Evolutionary conservation across 2,329 filamentous ascomycete genomes (phyloP), one percentile per base, ranked within the genome.

Genomic region (Talaromyces sp.): DNA sequence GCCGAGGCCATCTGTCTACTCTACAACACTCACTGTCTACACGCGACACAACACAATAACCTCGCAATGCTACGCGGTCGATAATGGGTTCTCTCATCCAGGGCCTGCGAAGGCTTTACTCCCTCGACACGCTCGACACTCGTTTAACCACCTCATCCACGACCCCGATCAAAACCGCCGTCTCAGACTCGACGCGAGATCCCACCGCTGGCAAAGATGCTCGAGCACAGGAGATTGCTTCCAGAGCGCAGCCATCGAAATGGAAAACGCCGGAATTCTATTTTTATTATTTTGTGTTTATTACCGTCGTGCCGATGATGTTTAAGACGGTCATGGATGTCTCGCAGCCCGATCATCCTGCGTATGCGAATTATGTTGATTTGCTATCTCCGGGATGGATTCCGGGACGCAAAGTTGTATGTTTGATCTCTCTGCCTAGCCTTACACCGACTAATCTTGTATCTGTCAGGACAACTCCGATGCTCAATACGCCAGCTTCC

Each of bases 261-360:
- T 99, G 94, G 94, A 87, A 84, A 27, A 96, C 93, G 0, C 84
- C 85, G 2, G 95, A 99, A 79, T 98, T 95, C 80, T 90, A 87
- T 75, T 71, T 93, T 62, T 98, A 99, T 81, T 90, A 89, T 70
- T 57, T 90, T 22, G 79, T 91, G 69, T 86, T 97, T 71, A 67
- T 84, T 35, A 74, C 86, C 6, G 83, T 83, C 63, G 83, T 98
- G 31, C 92, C 92, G 9, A 85, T 88, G 72, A 99, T 99, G 93
- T 92, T 97, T 79, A 96, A 92, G 82, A 84, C 89, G n/a, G 89
- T 90, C 10, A 91, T 93, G 70, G 87, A 91, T 79, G 92, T 96
- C 54, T 99, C 95, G 27, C 86, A 89, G 79, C 85, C 41, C 13
- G 39, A 88, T 41, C 90, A 97, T 75, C 91, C 92, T 5, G 88